These are phyloP conservation scores for Candida dubliniensis DNA, from an alignment of 1,139 yeast genomes.

Conservation along the genomic window DNA sequence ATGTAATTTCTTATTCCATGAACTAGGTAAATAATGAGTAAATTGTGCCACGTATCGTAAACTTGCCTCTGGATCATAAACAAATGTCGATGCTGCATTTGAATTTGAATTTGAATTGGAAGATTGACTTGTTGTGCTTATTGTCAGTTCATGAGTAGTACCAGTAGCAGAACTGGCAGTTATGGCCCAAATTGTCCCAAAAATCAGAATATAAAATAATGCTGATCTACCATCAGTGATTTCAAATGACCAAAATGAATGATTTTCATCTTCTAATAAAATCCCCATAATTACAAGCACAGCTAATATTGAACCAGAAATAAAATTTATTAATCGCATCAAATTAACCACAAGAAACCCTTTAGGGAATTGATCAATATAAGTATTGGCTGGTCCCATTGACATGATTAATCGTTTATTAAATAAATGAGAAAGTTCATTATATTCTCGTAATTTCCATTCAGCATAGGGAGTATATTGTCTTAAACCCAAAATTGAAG, in stretches of 20 bases:
- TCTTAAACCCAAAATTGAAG: constrained; percentile 71
- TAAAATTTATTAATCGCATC: constrained; percentile 66
- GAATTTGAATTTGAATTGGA: constrained; percentile 15
- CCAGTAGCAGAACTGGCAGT: constrained; percentile 27
- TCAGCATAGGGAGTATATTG: constrained; percentile 93
- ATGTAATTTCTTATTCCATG: constrained; percentile 84
- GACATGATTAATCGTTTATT: constrained; percentile 75
- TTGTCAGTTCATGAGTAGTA: constrained; percentile 34
- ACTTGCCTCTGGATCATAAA: constrained; percentile 90
- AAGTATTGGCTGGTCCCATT: constrained; percentile 74
- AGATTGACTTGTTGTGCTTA: no score
- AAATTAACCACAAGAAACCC: constrained; percentile 58
- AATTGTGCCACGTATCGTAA: constrained; percentile 74
- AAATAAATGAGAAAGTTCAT: constrained; percentile 88
- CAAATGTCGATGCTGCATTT: constrained; percentile 40
- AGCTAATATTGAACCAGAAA: constrained; percentile 88
- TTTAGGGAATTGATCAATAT: constrained; percentile 90
- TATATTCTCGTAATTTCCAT: constrained; percentile 93
- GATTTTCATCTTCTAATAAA: constrained; percentile 77
- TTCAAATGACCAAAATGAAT: constrained; percentile 83
- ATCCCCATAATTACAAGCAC: constrained; percentile 80
- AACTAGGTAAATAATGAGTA: constrained; percentile 85
- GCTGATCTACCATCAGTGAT: constrained; percentile 78
- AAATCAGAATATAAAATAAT: constrained; percentile 79
- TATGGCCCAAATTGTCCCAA: constrained; percentile 82